Conservation (phyloP, 176 grass and related monocot species). For the Aegilops sharonensis region DNA sequence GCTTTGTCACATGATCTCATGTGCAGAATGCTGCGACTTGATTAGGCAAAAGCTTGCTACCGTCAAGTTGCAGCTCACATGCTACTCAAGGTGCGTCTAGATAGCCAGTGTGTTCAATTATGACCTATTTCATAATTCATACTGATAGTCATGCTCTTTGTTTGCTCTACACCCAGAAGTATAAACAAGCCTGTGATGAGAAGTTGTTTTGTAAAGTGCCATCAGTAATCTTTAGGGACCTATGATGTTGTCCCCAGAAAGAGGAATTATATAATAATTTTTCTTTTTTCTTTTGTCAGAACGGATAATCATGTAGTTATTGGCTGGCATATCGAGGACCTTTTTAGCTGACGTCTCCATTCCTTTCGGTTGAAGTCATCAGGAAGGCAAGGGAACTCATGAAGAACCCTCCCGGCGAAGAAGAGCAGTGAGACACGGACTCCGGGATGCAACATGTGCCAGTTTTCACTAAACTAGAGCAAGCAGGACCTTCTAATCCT, state of each 20-base stretch:
- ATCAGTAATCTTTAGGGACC: not conserved
- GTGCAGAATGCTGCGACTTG: conserved; percentile 28
- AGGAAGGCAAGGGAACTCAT: conserved; percentile 19
- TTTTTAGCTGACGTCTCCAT: conserved; percentile 23
- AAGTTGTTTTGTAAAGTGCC: not conserved
- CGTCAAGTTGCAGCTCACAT: conserved; percentile 12
- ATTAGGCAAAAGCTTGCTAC: conserved; percentile 30
- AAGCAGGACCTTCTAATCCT: no score
- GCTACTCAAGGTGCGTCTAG: conserved; percentile 11
- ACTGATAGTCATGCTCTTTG: not conserved
- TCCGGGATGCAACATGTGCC: no score
- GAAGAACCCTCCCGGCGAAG: not conserved
- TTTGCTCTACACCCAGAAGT: not conserved
- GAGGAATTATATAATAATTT: not conserved
- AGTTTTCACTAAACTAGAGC: no score
- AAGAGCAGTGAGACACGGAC: not conserved
- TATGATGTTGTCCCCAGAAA: not conserved
- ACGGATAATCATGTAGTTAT: not conserved
- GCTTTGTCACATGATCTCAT: conserved; percentile 34
- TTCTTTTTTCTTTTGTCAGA: no score
- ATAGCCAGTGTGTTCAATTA: not conserved
- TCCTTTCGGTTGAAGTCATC: not conserved
- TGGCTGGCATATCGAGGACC: conserved; percentile 22
- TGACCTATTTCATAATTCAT: not conserved
- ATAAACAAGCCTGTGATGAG: conserved; percentile 17